Evolutionary conservation across 2,329 filamentous ascomycete species (phyloP), one percentile per base, ranked within the genome.

Genomic region (Sporothrix curviconia): DNA sequence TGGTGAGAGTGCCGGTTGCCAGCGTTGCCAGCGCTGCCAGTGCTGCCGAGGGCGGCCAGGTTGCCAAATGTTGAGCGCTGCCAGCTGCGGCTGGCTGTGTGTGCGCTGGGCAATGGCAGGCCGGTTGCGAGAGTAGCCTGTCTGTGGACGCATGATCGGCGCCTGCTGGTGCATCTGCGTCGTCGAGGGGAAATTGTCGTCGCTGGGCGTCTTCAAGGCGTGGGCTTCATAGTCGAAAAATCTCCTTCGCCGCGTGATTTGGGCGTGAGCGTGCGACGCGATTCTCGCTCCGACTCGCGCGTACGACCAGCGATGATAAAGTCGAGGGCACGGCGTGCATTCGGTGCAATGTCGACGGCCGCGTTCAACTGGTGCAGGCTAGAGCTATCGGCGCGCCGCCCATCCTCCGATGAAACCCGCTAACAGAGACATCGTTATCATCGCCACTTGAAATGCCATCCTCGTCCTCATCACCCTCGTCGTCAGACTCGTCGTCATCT

Each of bases 221-320:
- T 71, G 69, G n/a, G 65, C 69, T 62, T 70, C 71, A 66, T 61
- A 73, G 36, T 47, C 70, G 60, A 62, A 15, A 24, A 28, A 22
- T 24, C 37, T n/a, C n/a, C 67, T 57, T 61, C 70, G 60, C 36
- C 70, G 19, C 52, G 47, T 5, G 24, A n/a, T 14, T 40, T 55
- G 4, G 52, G 46, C 7, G 57, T 44, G n/a, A 30, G 58, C 32
- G 30, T 25, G 22, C 28, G 55, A 4, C 47, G 55, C 3, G 43
- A 15, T n/a, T 51, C 43, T 1, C 34, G 52, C n/a, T 64, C 15
- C 70, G 34, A 14, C 3, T 58, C 56, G 6, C 17, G 72, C 56
- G 74, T 72, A 22, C 75, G 75, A 34, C 71, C 75, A 14, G 77
- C 66, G 28, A 81, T 78, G 60, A 78, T 78, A 61, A 78, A 82